Base-by-base conservation (phyloP, 179 eudicot genomes). In the Patellifolia procumbens region DNA sequence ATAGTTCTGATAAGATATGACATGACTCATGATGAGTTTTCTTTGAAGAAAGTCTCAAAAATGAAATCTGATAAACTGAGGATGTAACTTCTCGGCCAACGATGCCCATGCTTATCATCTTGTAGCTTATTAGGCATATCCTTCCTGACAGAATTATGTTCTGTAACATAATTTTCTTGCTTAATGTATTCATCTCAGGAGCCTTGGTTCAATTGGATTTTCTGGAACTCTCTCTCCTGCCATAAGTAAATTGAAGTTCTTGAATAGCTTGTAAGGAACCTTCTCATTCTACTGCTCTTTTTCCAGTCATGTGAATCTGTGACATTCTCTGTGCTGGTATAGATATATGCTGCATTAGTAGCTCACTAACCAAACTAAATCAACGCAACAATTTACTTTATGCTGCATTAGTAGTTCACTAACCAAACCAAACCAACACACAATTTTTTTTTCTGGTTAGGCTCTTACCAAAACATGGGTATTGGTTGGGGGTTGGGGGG, bases 161-260 rank as follows among this genome's bases (percentile, higher is more conserved):
- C 45, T 6, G 12, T 12, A 7, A 31, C 16, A 53, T 31, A 51
- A 51, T 46, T 35, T 73, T 51, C 46, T 51, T 71, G 37, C 61
- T 63, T 43, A 1, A 49, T 75, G 52, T 46, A 64, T 76, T 58
- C 32, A 65, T 85, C 83, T n/a, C 91, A 95, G 99, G 90, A 91
- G 89, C 81, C 85, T 95, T 78, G 88, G 81, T 68, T 88, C 97
- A 24, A 83, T 78, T 60, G 99, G 96, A 65, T 90, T 95, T 81
- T 84, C 92, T 28, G 99, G 99, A 80, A 90, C 88, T 62, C 86
- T 95, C 49, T 89, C 98, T n/a, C 91, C 97, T 59, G 79, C 89
- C n/a, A 90, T 93, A 63, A 75, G 89, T 56, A 88, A 90, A 82
- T 79, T 95, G 73, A 89, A 91, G 88, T 90, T 74, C 82, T 79